Evolutionary conservation across 352 stramenopile species (phyloP), one percentile per base, ranked within the genome.

Genomic region (Pythium aristosporum): DNA sequence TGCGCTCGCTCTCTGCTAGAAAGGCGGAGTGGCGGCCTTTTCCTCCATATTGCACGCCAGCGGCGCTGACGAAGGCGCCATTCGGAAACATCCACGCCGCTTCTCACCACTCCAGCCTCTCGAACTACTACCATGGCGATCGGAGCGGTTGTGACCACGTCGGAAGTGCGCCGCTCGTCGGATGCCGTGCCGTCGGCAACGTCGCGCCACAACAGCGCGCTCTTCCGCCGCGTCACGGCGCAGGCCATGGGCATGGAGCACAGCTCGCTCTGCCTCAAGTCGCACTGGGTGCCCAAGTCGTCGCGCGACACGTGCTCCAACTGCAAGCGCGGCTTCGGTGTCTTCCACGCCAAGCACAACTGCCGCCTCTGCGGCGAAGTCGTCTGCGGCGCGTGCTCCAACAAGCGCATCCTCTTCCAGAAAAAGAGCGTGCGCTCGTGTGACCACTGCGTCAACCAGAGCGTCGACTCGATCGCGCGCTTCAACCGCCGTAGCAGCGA

Each of bases 321-420:
- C 65, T 94, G 85, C 71, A 69, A 74, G 21, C 75, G 71, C 52
- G 67, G 59, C 47, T 89, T 94, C 65, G 66, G 73, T n/a, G 67
- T 92, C 13, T 88, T 77, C 63, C 77, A 64, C 12, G 74, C 71
- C 50, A 94, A 92, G 49, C 85, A 92, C 65, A 78, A 94, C 63
- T 94, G 85, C 61, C 81, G 85, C 2, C 74, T 91, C 15, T 94
- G 85, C 50, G 85, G 85, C 23, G 83, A 92, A 56, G 73, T 94
- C 46, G 85, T 92, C 28, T 94, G 85, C 63, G 72, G 80, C 25
- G 54, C 71, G 42, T 94, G 85, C 72, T 94, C 85, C 34, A 82
- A 68, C 57, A 82, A 86, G 61, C 79, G 83, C 61, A 84, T 94
- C 53, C 64, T 87, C 16, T 88, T 89, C 59, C 73, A 83, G 66